Base-by-base conservation (phyloP, 176 grass and related monocot species). In the Typha latifolia region DNA sequence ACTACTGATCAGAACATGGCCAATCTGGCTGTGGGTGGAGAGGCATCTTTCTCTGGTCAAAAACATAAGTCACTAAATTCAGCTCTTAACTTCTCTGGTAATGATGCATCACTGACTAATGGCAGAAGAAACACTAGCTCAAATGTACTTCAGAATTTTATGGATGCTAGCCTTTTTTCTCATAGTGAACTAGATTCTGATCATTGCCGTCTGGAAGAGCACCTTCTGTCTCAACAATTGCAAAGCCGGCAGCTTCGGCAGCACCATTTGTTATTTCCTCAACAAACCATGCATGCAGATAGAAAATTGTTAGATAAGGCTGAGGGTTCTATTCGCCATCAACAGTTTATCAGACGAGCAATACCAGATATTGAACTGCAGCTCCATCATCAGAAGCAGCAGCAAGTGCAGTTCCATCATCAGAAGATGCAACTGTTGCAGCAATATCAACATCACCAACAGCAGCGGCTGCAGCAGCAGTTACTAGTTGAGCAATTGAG, bases 151-250 rank as follows among this genome's bases (percentile, higher is more conserved):
- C 73, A 18, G 34, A 63, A 97, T 64, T 71, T 64, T 66, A 86
- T 83, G 74, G 67, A 82, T 72, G 66, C 73, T 32, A 64, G 81
- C 32, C 68, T 72, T 64, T 77, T 78, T 21, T 64, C 77, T 47
- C 87, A 67, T 48, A 47, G 67, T 83, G 88, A 96, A 67, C 48
- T 71, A 51, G 85, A 92, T 37, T 65, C 72, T 49, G 72, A 78
- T 75, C 93, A 85, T 82, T 78, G 86, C 48, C 84, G 82, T 72
- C 80, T 87, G 48, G 94, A 97, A 67, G 89, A 89, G 34, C 78
- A 92, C 53, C 32, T 92, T 16, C 48, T 66, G 2, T 56, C 62
- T 14, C 72, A 74, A 14, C 62, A 66, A 48, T 66, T 76, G 32
- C 61, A 74, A 48, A 64, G 64, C 49, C 37, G 65, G 27, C 70